These are phyloP conservation scores for Colletotrichum cereale DNA, from an alignment of 2,329 filamentous ascomycete genomes.

Conservation along the genomic window DNA sequence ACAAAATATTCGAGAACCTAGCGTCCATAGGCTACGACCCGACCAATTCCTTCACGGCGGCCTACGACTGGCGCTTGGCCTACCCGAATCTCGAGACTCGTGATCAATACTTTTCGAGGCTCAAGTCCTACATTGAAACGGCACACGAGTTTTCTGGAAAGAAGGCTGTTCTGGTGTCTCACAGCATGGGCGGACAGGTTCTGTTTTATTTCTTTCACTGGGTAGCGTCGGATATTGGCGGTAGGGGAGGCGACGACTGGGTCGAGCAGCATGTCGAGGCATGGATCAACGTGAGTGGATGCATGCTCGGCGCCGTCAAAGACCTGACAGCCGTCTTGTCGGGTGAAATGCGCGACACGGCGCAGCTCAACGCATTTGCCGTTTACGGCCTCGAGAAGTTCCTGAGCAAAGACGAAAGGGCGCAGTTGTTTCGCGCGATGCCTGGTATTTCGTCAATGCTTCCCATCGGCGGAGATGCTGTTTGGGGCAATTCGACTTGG, in stretches of 20 bases:
- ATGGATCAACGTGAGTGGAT: constrained; percentile 98
- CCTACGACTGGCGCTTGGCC: constrained; percentile 92
- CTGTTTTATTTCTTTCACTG: constrained; percentile 83
- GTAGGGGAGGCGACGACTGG: constrained; percentile 87
- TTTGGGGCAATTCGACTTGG: constrained; percentile 93
- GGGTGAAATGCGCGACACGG: constrained; percentile 98
- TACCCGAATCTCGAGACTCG: constrained; percentile 90
- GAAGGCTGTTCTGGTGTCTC: constrained; percentile 89
- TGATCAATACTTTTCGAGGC: constrained; percentile 92
- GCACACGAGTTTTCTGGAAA: constrained; percentile 78
- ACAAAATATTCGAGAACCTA: constrained; percentile 96
- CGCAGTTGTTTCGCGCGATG: constrained; percentile 96
- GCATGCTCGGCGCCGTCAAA: constrained; percentile 96
- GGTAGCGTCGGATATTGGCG: constrained; percentile 84
- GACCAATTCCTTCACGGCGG: constrained; percentile 76
- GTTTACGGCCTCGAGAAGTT: constrained; percentile 98
- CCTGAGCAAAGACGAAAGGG: constrained; percentile 87
- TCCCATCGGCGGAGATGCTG: constrained; percentile 89
- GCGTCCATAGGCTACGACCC: constrained; percentile 97
- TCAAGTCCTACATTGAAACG: constrained; percentile 92
- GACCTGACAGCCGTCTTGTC: constrained; percentile 90
- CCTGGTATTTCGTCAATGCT: constrained; percentile 97
- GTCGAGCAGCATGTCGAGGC: constrained; percentile 90
- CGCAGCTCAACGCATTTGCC: constrained; percentile 94
- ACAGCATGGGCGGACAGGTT: constrained; percentile 98